Conservation (phyloP, 352 stramenopile species). For the Globisporangium okanoganense region DNA sequence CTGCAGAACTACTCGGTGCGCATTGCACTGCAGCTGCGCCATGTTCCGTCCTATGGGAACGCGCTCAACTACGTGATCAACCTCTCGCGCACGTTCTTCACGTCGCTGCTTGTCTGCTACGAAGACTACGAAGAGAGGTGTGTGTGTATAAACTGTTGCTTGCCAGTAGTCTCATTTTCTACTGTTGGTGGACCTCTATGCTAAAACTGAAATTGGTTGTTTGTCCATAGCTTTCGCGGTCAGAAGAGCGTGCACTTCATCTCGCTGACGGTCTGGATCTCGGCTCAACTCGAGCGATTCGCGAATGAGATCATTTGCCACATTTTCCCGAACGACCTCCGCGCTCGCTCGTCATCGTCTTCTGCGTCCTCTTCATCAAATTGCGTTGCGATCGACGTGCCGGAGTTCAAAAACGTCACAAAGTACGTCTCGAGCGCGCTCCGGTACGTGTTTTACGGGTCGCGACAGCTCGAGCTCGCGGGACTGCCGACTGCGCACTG, state of each 20-base stretch:
- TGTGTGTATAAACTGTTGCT: neutral
- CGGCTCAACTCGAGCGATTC: slow-evolving; percentile 71
- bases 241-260: slow-evolving; percentile 77
- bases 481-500: slow-evolving; percentile 72
- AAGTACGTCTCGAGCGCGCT: slow-evolving; percentile 75
- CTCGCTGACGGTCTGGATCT: slow-evolving; percentile 79
- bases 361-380: slow-evolving; percentile 4
- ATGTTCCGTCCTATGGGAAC: slow-evolving; percentile 72
- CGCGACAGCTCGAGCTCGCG: slow-evolving; percentile 70
- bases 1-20: slow-evolving; percentile 78
- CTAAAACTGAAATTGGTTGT: neutral
- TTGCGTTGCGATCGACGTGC: slow-evolving; percentile 53
- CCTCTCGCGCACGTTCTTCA: slow-evolving; percentile 81
- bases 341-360: neutral
- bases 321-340: slow-evolving; percentile 58
- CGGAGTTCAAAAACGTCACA: slow-evolving; percentile 73
- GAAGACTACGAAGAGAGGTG: slow-evolving; percentile 77
- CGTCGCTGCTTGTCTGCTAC: slow-evolving; percentile 79
- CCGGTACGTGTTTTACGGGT: slow-evolving; percentile 80
- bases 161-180: neutral
- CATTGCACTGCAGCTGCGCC: slow-evolving; percentile 69
- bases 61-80: slow-evolving; percentile 81
- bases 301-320: slow-evolving; percentile 67
- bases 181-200: neutral
- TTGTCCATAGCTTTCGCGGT: slow-evolving; percentile 45